phyloP scores from a whole-genome alignment of 1,284 basidiomycete species.

The Cryptococcus sp. region DNA sequence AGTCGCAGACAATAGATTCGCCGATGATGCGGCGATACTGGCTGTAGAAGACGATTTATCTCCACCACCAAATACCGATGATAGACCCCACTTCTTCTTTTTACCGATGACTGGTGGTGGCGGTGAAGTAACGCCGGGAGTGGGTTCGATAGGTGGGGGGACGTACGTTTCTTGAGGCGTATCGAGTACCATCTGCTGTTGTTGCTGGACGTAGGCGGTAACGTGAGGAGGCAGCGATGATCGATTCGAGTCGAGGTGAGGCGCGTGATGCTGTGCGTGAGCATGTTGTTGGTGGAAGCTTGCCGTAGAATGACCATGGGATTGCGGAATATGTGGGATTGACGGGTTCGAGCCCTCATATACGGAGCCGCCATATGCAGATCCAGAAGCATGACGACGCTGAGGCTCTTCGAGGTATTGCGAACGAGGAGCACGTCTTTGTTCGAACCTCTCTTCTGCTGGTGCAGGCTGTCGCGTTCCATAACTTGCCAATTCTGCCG shows the following conservation, averaged over 20 bases:
- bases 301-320: conserved; percentile 5
- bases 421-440: background rate
- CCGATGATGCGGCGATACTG: conserved; percentile 58
- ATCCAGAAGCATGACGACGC: too few relatives aligned
- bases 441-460: conserved; percentile 1
- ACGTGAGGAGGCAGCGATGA: background rate
- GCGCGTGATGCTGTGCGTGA: too few relatives aligned
- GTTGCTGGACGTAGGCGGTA: conserved; percentile 11
- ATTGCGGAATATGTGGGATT: conserved; percentile 13
- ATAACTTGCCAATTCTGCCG: conserved; percentile 46
- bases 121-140: conserved; percentile 8
- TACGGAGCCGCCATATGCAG: conserved; percentile 18
- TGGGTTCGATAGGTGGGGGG: conserved; percentile 18
- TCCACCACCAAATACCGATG: conserved; percentile 64
- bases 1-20: conserved; percentile 51
- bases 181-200: conserved; percentile 12
- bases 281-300: background rate
- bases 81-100: conserved; percentile 50
- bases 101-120: conserved; percentile 27
- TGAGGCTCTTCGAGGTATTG: conserved; percentile 17
- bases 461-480: conserved; percentile 29
- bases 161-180: conserved; percentile 7
- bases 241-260: conserved; percentile 4
- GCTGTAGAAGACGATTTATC: conserved; percentile 60
- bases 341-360: conserved; percentile 23